A percentile compares a stretch with the other conserved stretches of the same genome.
phyloP scores from a whole-genome alignment of 2,329 filamentous ascomycete genomes.

The Pyricularia pennisetigena region DNA sequence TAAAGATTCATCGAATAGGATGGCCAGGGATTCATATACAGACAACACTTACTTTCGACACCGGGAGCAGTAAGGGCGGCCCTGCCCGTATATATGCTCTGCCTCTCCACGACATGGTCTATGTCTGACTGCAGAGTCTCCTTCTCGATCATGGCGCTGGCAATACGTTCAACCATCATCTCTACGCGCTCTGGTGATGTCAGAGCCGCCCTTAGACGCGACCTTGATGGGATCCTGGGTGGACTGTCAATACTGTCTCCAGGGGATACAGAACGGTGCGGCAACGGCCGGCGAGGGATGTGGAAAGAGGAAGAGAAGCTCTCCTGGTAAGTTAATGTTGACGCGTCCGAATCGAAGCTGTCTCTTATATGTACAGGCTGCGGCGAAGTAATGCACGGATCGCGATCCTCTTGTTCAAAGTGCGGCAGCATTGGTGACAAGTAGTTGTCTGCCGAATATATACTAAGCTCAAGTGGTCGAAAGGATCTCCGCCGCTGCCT shows the following conservation, averaged over 20 bases:
- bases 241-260: slow-evolving; percentile 19
- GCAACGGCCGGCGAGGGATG: slow-evolving; percentile 35
- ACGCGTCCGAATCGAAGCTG: slow-evolving; percentile 23
- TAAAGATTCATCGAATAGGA: background rate
- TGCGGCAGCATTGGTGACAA: slow-evolving; percentile 48
- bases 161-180: slow-evolving; percentile 43
- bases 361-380: slow-evolving; percentile 25
- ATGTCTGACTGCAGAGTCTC: slow-evolving; percentile 50
- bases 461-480: slow-evolving; percentile 46
- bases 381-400: slow-evolving; percentile 23
- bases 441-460: slow-evolving; percentile 33
- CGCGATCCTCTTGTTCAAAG: slow-evolving; percentile 27
- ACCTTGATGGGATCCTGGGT: slow-evolving; percentile 33
- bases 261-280: slow-evolving; percentile 18
- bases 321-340: slow-evolving; percentile 26
- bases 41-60: slow-evolving; percentile 17
- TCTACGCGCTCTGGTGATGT: slow-evolving; percentile 33
- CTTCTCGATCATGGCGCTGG: slow-evolving; percentile 46
- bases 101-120: slow-evolving; percentile 48
- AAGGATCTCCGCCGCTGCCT: slow-evolving; percentile 28
- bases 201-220: slow-evolving; percentile 32
- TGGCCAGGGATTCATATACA: background rate
- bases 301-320: slow-evolving; percentile 45
- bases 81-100: slow-evolving; percentile 45
- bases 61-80: slow-evolving; percentile 42